Percentiles rank a stretch among this genome's conserved stretches.
Evolutionary conservation across 805 yeast genomes (phyloP).

Genomic region (Lipomyces japonicus): DNA sequence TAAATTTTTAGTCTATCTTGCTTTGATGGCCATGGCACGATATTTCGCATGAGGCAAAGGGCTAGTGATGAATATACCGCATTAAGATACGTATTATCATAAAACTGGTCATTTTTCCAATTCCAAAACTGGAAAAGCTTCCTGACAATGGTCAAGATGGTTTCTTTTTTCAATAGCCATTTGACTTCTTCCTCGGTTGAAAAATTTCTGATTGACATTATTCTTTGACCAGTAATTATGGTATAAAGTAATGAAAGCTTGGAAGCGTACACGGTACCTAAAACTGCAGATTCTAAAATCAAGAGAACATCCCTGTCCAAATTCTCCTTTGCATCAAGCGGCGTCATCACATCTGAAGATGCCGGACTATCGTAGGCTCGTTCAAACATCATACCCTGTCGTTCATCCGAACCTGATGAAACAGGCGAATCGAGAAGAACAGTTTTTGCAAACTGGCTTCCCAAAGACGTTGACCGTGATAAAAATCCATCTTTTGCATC

Average conservation of each 20-base stretch:
- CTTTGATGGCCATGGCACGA: slow-evolving; percentile 15
- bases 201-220: slow-evolving; percentile 6
- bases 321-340: background rate
- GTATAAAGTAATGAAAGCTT: background rate
- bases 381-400: too few relatives aligned
- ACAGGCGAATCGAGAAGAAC: too few relatives aligned
- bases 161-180: background rate
- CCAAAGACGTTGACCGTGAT: too few relatives aligned
- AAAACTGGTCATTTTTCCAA: slow-evolving; percentile 5
- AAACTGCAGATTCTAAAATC: background rate
- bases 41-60: slow-evolving; percentile 7
- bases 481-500: too few relatives aligned
- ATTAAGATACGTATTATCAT: slow-evolving; percentile 11
- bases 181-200: background rate
- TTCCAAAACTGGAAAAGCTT: slow-evolving; percentile 7
- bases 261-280: slow-evolving; percentile 1
- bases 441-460: too few relatives aligned
- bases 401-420: too few relatives aligned
- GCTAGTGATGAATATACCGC: slow-evolving; percentile 5
- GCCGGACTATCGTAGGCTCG: too few relatives aligned
- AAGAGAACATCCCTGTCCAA: background rate
- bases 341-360: background rate
- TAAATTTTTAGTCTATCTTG: slow-evolving; percentile 7
- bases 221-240: slow-evolving; percentile 13
- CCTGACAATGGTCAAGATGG: background rate